Percentiles rank a stretch among this genome's conserved stretches.
These are phyloP conservation scores for Fusarium mangiferae DNA, from an alignment of 2,329 filamentous ascomycete genomes.

Conservation along the genomic window DNA sequence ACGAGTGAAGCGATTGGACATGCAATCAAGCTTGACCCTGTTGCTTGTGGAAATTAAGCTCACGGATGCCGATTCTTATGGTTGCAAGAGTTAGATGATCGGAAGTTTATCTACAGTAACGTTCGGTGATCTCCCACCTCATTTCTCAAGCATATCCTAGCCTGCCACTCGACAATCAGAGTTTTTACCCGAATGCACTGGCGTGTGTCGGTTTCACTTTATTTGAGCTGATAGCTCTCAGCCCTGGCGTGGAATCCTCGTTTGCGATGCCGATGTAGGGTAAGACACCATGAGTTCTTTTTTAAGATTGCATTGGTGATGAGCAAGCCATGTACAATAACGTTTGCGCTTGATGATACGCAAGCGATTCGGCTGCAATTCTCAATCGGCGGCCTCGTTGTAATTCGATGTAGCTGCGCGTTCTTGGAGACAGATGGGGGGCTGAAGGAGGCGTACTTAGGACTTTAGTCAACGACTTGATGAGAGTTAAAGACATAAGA, in stretches of 20 bases:
- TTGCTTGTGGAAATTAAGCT: background rate
- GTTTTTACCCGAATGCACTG: background rate
- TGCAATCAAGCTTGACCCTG: background rate
- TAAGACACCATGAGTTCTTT: background rate
- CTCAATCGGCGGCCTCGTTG: background rate
- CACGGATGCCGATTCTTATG: background rate
- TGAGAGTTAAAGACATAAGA: background rate
- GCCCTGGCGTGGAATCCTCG: background rate
- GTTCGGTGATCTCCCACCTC: background rate
- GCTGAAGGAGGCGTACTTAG: no score
- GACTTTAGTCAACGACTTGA: background rate
- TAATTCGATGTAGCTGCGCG: background rate
- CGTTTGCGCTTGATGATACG: background rate
- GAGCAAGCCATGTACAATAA: background rate
- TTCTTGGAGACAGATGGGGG: no score
- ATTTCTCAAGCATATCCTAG: background rate
- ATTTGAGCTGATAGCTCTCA: background rate
- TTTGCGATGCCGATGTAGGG: background rate
- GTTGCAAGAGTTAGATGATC: background rate
- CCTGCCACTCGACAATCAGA: background rate
- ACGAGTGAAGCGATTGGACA: conserved; percentile 4
- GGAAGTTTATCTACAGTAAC: conserved; percentile 7
- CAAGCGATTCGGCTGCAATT: background rate
- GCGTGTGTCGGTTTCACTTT: background rate
- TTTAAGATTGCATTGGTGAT: background rate